Base-by-base conservation (phyloP, 73 alveolate species). In the Paramecium sonneborni region DNA sequence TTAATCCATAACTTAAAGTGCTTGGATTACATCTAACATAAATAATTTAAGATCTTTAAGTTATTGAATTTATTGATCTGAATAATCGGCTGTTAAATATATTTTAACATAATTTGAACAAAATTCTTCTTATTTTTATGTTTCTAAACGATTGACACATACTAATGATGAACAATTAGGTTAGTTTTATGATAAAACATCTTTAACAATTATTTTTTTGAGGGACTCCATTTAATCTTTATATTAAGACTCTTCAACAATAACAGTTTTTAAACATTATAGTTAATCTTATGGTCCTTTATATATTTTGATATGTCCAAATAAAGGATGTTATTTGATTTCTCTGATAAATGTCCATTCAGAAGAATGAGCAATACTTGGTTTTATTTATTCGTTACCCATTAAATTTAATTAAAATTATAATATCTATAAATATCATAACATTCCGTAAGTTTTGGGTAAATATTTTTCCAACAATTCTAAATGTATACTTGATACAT, bases 361-460 rank as follows among this genome's bases (percentile, higher is more conserved):
- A 21, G 35, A 15, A 14, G 87, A 74, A 39, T 74, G 87, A 12
- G 87, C 58, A 23, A 74, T 37, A 37, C 35, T 39, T 37, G 87
- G 87, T 74, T 74, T 74, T 34, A 74, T 34, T 37, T 34, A 74
- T 37, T 74, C 87, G 87, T 74, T 74, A 74, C 87, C 87, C 87
- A 74, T 74, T 74, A 62, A 62, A 4, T 52, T 52, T 52, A 18
- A 52, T 18, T 52, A 18, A 39, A 52, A 52, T 52, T 62, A 23
- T 14, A 62, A n/a, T n/a, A n/a, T n/a, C n/a, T 62, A 30, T 58
- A 58, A 18, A 58, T 62, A 30, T 62, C 84, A 62, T 14, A 62
- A 62, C 39, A 62, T 30, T 1, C 84, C 84, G 12, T 12, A 12
- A 2, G 84, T 62, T 62, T 62, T 62, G 10, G 39, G 39, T 30